Evolutionary conservation across 768 basidiomycete species (phyloP).

Genomic region (Pholiota conissans): DNA sequence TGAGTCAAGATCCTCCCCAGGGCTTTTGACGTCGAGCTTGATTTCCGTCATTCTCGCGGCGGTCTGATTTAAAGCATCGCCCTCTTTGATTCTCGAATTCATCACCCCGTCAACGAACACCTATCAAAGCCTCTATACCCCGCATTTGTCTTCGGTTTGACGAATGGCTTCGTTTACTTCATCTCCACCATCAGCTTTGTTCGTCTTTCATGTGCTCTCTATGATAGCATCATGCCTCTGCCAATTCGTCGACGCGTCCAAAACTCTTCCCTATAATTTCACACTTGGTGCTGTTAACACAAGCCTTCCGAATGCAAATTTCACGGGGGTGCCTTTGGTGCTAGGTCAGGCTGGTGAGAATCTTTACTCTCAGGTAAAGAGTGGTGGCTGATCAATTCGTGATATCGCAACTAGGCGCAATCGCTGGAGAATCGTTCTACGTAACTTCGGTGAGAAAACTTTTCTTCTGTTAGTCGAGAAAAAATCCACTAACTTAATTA

Average conservation of each 20-base stretch:
- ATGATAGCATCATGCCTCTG: background rate
- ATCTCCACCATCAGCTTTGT: too few species aligned
- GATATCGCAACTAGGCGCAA: slow-evolving; percentile 27
- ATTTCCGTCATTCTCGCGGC: too few species aligned
- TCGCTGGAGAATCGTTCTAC: slow-evolving; percentile 36
- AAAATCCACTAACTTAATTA: background rate
- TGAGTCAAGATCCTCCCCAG: too few species aligned
- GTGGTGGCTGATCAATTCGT: background rate
- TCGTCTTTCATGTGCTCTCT: background rate
- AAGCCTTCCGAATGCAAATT: slow-evolving; percentile 40
- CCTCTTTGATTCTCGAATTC: too few species aligned
- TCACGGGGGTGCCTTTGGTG: slow-evolving; percentile 47
- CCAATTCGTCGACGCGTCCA: background rate
- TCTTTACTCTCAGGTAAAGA: background rate
- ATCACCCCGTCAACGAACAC: too few species aligned
- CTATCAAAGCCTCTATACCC: too few species aligned
- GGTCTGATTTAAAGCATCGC: too few species aligned
- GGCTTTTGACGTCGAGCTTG: too few species aligned
- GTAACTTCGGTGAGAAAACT: slow-evolving; percentile 40
- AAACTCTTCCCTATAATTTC: slow-evolving; percentile 37
- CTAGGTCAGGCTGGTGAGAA: slow-evolving; percentile 37
- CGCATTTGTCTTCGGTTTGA: too few species aligned
- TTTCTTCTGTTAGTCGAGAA: too few species aligned
- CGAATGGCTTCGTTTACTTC: too few species aligned
- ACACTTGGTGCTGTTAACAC: slow-evolving; percentile 46